Evolutionary conservation across 2,329 filamentous ascomycete species (phyloP).

Genomic region (Alternaria hordeiaustralica): DNA sequence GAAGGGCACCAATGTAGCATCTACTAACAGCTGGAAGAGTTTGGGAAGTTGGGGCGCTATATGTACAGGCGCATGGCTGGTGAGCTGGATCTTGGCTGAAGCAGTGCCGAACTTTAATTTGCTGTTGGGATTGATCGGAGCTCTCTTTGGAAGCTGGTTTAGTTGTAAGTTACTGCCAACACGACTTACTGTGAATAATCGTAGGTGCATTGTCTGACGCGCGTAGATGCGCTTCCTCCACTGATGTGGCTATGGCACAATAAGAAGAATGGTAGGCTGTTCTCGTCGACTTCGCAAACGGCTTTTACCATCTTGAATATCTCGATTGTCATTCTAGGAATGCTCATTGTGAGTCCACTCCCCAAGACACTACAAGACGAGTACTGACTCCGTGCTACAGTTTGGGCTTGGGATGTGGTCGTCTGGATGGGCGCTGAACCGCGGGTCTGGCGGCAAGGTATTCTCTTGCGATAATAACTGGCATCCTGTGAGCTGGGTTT

Average conservation of each 20-base stretch:
- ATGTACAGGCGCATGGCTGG: conserved; percentile 61
- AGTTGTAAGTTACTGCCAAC: conserved; percentile 52
- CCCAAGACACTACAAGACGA: not conserved
- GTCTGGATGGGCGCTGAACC: conserved; percentile 30
- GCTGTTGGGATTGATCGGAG: conserved; percentile 66
- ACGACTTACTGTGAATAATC: not conserved
- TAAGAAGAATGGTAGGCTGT: conserved; percentile 44
- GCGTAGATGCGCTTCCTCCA: conserved; percentile 50
- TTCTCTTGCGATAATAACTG: conserved; percentile 44
- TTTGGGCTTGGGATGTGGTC: conserved; percentile 40
- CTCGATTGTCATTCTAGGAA: conserved; percentile 48
- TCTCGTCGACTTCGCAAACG: conserved; percentile 51
- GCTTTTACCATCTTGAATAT: conserved; percentile 54
- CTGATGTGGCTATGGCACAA: conserved; percentile 59
- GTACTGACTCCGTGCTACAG: conserved; percentile 14
- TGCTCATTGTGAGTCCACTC: conserved; percentile 31
- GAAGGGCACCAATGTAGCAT: conserved; percentile 58
- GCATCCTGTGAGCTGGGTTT: conserved; percentile 26
- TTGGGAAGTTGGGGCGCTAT: conserved; percentile 64
- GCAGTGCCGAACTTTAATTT: conserved; percentile 73
- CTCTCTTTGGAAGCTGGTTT: conserved; percentile 73
- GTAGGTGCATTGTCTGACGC: not conserved
- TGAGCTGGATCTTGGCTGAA: conserved; percentile 72
- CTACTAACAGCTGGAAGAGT: conserved; percentile 31
- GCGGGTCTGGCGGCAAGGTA: conserved; percentile 31